Conservation (phyloP, 805 yeast species). For the Metschnikowia vanudenii region DNA sequence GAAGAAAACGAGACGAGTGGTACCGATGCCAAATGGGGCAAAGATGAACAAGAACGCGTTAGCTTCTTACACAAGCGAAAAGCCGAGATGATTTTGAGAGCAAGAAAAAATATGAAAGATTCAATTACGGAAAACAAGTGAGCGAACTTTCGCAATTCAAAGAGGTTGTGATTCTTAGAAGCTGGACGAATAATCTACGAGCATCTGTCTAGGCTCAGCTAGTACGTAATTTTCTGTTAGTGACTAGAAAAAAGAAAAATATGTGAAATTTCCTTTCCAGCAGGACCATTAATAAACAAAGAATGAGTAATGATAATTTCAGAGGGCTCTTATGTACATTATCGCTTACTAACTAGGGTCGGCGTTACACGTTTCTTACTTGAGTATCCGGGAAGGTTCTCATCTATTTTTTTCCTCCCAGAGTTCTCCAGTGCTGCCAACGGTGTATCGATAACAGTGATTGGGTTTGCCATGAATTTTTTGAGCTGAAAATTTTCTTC, state of each 20-base stretch:
- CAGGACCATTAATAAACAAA: not conserved
- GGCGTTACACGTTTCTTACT: slow-evolving; percentile 38
- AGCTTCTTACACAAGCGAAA: slow-evolving; percentile 29
- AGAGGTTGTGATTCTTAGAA: no score
- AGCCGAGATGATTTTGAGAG: slow-evolving; percentile 42
- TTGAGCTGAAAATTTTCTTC: slow-evolving; percentile 7
- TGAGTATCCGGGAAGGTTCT: not conserved
- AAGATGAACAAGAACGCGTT: slow-evolving; percentile 17
- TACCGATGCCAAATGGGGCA: slow-evolving; percentile 24
- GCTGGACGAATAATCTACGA: no score
- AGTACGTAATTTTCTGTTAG: no score
- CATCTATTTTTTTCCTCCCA: not conserved
- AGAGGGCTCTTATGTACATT: not conserved
- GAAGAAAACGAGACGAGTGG: slow-evolving; percentile 21
- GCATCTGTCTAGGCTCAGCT: no score
- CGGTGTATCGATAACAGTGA: not conserved
- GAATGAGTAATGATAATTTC: not conserved
- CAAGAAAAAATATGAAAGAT: slow-evolving; percentile 47
- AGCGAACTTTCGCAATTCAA: not conserved
- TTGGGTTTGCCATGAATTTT: slow-evolving; percentile 14
- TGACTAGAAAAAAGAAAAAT: no score
- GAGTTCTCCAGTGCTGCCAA: not conserved
- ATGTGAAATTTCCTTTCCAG: no score
- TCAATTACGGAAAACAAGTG: slow-evolving; percentile 23
- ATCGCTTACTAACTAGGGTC: slow-evolving; percentile 22